Percentiles rank a stretch among this genome's conserved stretches.
Evolutionary conservation across 2,329 filamentous ascomycete genomes (phyloP).

Genomic region (Penicillium vulpinum): DNA sequence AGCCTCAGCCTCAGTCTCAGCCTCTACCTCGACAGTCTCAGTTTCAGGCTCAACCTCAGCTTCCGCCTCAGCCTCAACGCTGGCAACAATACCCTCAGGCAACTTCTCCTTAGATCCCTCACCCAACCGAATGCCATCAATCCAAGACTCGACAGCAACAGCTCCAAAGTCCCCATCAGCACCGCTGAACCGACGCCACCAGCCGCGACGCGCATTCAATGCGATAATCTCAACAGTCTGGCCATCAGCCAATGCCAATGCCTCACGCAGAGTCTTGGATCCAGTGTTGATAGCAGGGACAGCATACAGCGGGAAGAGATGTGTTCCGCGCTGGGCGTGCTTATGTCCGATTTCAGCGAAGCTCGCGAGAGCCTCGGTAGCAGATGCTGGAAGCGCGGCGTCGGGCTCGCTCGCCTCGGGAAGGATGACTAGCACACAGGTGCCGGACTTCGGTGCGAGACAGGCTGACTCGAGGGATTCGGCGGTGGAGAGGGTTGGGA

Average conservation of each 20-base stretch:
- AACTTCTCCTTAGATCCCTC: constrained; percentile 79
- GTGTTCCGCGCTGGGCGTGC: constrained; percentile 64
- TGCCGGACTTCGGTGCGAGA: constrained; percentile 71
- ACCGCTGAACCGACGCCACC: constrained; percentile 74
- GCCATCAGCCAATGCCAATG: constrained; percentile 61
- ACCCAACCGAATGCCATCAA: constrained; percentile 87
- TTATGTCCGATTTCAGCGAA: constrained; percentile 76
- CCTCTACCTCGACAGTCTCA: background rate
- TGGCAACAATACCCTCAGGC: constrained; percentile 59
- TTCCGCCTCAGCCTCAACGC: constrained; percentile 26
- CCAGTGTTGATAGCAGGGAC: constrained; percentile 65
- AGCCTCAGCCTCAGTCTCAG: constrained; percentile 22
- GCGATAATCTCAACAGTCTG: constrained; percentile 70
- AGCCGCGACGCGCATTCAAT: constrained; percentile 78
- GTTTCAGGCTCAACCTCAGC: constrained; percentile 26
- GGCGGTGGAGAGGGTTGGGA: constrained; percentile 64
- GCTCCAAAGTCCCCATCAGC: constrained; percentile 51
- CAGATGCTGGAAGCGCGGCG: constrained; percentile 45
- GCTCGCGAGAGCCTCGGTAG: constrained; percentile 58
- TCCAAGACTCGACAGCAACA: constrained; percentile 74
- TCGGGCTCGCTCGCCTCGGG: constrained; percentile 55
- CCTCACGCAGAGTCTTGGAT: constrained; percentile 55
- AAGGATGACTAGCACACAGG: constrained; percentile 77
- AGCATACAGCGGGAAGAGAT: constrained; percentile 80
- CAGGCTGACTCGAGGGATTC: constrained; percentile 70